Percentiles rank a stretch among this genome's conserved stretches.
Conservation (phyloP, 2,329 filamentous ascomycete species). For the Alternaria conjuncta region DNA sequence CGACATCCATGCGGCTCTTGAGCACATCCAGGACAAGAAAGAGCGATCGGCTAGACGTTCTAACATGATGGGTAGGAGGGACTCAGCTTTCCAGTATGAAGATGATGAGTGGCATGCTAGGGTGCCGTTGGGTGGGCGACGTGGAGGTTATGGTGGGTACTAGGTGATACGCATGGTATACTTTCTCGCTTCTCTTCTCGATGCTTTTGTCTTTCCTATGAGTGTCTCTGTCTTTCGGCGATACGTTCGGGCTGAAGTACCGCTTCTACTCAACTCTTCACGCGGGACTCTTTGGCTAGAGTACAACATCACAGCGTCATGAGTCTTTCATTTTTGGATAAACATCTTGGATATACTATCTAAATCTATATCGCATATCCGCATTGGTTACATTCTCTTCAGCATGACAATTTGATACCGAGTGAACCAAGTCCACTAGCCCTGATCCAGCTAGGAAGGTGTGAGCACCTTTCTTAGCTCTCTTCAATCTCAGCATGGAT, state of each 20-base stretch:
- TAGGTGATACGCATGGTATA: not conserved
- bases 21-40: conserved; percentile 9
- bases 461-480: no score
- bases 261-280: not conserved
- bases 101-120: conserved; percentile 13
- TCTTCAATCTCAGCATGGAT: no score
- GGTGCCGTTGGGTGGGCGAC: not conserved
- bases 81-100: not conserved
- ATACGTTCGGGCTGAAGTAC: not conserved
- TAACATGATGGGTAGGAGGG: not conserved
- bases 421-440: no score
- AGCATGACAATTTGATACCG: no score
- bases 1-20: conserved; percentile 7
- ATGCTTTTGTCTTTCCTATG: not conserved
- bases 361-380: no score
- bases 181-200: not conserved
- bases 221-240: not conserved
- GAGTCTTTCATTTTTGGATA: no score
- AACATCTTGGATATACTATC: no score
- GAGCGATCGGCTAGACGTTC: not conserved
- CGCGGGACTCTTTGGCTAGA: no score
- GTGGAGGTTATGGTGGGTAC: not conserved
- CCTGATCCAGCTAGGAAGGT: no score
- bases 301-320: no score
- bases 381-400: no score